Evolutionary conservation across 176 grass and related monocot genomes (phyloP).

Genomic region (Poa annua): DNA sequence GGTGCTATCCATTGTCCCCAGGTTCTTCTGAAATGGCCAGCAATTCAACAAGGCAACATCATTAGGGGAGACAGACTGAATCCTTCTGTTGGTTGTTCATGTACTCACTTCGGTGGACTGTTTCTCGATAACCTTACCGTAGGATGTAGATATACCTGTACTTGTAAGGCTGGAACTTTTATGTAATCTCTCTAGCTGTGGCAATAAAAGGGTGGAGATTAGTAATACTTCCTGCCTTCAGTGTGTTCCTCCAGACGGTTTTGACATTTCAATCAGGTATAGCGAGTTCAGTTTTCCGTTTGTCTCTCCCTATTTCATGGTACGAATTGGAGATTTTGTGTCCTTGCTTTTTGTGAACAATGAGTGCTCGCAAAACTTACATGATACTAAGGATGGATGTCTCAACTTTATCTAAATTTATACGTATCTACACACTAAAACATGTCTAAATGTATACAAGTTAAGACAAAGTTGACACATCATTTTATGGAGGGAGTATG

Average conservation of each 20-base stretch:
- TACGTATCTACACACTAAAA: too few relatives aligned
- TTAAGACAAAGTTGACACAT: too few relatives aligned
- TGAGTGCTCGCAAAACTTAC: neutral
- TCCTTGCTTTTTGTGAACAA: neutral
- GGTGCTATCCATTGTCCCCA: neutral
- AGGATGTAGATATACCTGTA: neutral
- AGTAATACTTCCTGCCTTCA: neutral
- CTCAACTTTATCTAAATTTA: too few relatives aligned
- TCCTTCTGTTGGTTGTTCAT: neutral
- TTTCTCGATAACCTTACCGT: neutral
- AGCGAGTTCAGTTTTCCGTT: neutral
- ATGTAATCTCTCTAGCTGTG: neutral
- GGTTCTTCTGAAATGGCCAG: neutral
- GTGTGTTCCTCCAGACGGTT: neutral
- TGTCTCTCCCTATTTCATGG: neutral
- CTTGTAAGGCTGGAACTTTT: neutral
- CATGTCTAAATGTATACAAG: too few relatives aligned
- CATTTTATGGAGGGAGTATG: too few relatives aligned
- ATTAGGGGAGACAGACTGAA: neutral
- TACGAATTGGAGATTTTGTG: neutral
- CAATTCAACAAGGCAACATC: constrained; percentile 2
- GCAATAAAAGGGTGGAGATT: neutral
- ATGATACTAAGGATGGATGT: neutral
- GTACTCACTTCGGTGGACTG: neutral
- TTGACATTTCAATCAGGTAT: neutral